Evolutionary conservation across 495 filamentous ascomycete species (phyloP).

Genomic region (Elaphomyces granulatus): DNA sequence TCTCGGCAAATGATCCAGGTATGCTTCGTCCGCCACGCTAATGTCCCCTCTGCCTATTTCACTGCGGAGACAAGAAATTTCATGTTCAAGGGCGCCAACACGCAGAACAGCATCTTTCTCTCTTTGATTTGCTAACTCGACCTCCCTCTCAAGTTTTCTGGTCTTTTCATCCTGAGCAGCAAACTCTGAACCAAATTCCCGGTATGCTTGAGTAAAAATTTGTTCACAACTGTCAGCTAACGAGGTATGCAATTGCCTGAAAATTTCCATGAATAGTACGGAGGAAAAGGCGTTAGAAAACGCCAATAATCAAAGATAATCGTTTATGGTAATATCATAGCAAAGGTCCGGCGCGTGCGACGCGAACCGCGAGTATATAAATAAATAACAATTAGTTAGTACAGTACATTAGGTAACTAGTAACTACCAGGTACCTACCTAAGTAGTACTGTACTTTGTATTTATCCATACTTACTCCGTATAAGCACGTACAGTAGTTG

Average conservation of each 20-base stretch:
- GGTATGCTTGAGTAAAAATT: slow-evolving; percentile 21
- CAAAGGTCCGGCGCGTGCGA: too few relatives aligned
- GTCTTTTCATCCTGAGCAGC: slow-evolving; percentile 11
- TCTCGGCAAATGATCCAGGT: slow-evolving; percentile 2
- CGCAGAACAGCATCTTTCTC: slow-evolving; percentile 7
- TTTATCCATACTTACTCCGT: too few relatives aligned
- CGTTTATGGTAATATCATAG: too few relatives aligned
- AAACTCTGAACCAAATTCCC: slow-evolving; percentile 15
- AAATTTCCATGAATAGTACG: slow-evolving; percentile 29
- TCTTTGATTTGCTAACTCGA: slow-evolving; percentile 12
- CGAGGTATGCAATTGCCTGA: slow-evolving; percentile 24
- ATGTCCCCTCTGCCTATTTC: slow-evolving; percentile 9
- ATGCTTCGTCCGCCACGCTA: slow-evolving; percentile 5
- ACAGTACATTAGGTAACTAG: too few relatives aligned
- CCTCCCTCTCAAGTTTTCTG: slow-evolving; percentile 12
- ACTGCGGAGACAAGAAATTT: slow-evolving; percentile 12
- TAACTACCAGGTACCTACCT: too few relatives aligned
- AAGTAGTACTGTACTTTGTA: too few relatives aligned
- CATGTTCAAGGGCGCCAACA: slow-evolving; percentile 15
- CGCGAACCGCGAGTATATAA: too few relatives aligned
- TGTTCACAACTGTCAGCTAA: slow-evolving; percentile 18
- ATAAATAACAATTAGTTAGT: too few relatives aligned
- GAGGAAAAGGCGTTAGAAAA: too few relatives aligned
- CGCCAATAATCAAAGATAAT: too few relatives aligned
- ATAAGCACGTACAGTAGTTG: too few relatives aligned